Conservation (phyloP, 805 yeast genomes). For the Candida ovalis region DNA sequence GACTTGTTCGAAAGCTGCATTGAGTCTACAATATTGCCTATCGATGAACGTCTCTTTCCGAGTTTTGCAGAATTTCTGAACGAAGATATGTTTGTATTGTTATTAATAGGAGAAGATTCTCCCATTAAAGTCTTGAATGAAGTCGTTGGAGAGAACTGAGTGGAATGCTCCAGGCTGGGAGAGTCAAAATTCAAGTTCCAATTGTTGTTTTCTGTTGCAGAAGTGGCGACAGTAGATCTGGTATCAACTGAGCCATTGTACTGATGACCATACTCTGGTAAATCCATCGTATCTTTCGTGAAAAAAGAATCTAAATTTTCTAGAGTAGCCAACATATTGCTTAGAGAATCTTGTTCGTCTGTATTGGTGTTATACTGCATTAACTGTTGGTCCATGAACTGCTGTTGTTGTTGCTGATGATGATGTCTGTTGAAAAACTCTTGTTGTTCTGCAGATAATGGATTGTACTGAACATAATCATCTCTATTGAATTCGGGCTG, state of each 20-base stretch:
- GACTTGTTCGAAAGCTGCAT: constrained; percentile 15
- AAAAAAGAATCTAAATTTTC: constrained; percentile 88
- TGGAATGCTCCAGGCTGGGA: constrained; percentile 23
- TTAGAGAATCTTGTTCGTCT: constrained; percentile 66
- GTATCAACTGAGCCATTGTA: constrained; percentile 63
- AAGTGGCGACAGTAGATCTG: constrained; percentile 41
- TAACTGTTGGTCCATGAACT: constrained; percentile 10
- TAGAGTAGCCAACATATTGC: constrained; percentile 89
- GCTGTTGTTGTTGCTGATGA: constrained; percentile 37
- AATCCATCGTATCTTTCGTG: constrained; percentile 50
- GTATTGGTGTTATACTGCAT: constrained; percentile 45
- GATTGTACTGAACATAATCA: constrained; percentile 41
- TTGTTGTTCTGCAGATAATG: constrained; percentile 25
- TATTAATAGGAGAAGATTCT: constrained; percentile 27
- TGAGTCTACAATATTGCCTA: constrained; percentile 13
- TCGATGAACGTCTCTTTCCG: constrained; percentile 19
- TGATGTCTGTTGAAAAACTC: constrained; percentile 20
- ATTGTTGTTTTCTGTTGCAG: constrained; percentile 14
- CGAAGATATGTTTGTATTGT: constrained; percentile 11
- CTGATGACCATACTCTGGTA: constrained; percentile 33
- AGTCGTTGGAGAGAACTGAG: constrained; percentile 48
- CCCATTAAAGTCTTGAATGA: constrained; percentile 76
- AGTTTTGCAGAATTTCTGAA: constrained; percentile 17
- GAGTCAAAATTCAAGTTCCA: constrained; percentile 28
- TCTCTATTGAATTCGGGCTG: constrained; percentile 50